Conservation (phyloP, 805 yeast genomes). For the Yarrowia sp. region DNA sequence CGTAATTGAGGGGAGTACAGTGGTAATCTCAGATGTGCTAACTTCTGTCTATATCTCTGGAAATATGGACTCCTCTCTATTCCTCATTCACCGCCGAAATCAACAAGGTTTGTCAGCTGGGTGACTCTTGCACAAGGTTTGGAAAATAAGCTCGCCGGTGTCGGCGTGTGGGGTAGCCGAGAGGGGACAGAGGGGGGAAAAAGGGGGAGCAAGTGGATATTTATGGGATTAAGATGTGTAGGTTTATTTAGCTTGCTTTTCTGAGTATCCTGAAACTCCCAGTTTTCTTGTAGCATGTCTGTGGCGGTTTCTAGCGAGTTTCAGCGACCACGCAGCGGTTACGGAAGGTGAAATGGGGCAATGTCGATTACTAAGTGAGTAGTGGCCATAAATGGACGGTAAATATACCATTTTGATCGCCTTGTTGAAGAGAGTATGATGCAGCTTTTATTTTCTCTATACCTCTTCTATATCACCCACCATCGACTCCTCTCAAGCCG, state of each 20-base stretch:
- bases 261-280: no score
- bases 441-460: not conserved
- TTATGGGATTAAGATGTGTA: no score
- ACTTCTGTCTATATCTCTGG: no score
- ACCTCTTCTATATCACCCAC: not conserved
- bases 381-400: no score
- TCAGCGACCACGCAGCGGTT: slow-evolving; percentile 25
- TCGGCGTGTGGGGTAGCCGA: slow-evolving; percentile 38
- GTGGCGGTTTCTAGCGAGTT: no score
- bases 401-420: no score
- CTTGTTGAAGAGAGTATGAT: not conserved
- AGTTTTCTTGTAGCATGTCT: no score
- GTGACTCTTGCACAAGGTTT: slow-evolving; percentile 26
- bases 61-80: no score
- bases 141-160: slow-evolving; percentile 10
- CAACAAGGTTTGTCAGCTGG: slow-evolving; percentile 21
- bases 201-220: no score
- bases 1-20: not conserved
- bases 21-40: no score
- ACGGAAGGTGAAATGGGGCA: not conserved
- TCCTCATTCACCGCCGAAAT: not conserved
- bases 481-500: not conserved
- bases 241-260: no score
- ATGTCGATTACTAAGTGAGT: not conserved
- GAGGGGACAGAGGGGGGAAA: not conserved